Conservation (phyloP, 768 basidiomycete species). For the Boletus rubroflammeus region DNA sequence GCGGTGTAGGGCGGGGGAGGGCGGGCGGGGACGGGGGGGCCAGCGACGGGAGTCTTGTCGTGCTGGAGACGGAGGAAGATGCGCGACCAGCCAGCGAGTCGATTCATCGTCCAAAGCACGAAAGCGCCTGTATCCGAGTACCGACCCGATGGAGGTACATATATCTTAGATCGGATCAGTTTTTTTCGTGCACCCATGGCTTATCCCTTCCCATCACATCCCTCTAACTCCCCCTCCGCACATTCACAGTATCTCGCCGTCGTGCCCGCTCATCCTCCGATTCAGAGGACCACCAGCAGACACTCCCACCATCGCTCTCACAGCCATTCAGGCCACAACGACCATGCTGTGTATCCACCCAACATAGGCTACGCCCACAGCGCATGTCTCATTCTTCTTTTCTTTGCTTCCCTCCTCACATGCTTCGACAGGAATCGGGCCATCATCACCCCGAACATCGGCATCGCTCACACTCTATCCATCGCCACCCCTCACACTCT, state of each 20-base stretch:
- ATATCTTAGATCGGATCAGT: background rate
- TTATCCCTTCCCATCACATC: constrained; percentile 23
- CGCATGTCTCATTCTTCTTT: constrained; percentile 8
- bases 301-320: constrained; percentile 13
- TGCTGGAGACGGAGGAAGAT: constrained; percentile 14
- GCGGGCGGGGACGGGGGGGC: constrained; percentile 17
- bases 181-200: constrained; percentile 6
- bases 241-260: constrained; percentile 5
- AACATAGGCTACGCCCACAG: constrained; percentile 8
- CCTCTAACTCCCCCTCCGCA: background rate
- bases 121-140: background rate
- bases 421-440: constrained; percentile 13
- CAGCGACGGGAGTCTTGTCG: constrained; percentile 5
- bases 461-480: constrained; percentile 7
- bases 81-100: constrained; percentile 7
- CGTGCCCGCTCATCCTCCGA: background rate
- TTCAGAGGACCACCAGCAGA: constrained; percentile 22
- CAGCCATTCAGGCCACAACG: constrained; percentile 2
- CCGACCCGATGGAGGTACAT: constrained; percentile 17
- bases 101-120: background rate
- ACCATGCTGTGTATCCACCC: background rate
- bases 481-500: constrained; percentile 20
- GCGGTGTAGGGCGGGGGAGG: constrained; percentile 44
- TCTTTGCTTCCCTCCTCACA: background rate
- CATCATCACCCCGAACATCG: constrained; percentile 17